Conservation (phyloP, 2,329 filamentous ascomycete species). For the Microdochium bolleyi region DNA sequence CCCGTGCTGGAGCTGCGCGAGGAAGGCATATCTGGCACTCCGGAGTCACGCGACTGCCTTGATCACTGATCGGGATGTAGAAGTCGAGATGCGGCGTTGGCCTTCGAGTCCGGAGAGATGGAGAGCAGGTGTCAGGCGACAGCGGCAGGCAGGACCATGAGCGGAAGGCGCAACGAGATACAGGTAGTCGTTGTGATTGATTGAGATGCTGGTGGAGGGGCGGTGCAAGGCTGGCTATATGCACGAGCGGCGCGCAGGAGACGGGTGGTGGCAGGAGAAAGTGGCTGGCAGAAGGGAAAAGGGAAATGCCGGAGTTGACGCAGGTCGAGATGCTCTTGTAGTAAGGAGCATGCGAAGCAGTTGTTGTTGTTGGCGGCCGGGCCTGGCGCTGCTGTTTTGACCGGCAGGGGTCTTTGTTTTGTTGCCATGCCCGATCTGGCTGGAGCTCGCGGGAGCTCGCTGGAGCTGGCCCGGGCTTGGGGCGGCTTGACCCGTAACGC, state of each 20-base stretch:
- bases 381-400: background rate
- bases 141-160: background rate
- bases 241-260: background rate
- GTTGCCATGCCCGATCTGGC: background rate
- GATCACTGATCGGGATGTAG: background rate
- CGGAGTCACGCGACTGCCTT: background rate
- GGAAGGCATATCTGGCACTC: conserved; percentile 30
- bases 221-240: background rate
- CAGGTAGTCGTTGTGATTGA: background rate
- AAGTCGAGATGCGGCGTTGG: background rate
- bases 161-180: background rate
- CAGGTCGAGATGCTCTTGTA: conserved; percentile 1
- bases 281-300: background rate
- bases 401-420: conserved; percentile 1
- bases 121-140: background rate
- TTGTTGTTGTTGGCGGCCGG: background rate
- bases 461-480: background rate
- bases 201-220: background rate
- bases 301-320: background rate
- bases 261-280: background rate
- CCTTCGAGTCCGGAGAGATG: background rate
- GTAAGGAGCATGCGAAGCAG: background rate
- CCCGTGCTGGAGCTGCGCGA: conserved; percentile 56
- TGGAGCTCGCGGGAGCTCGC: background rate
- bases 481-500: background rate